Percentiles rank a stretch among this genome's conserved stretches.
Conservation (phyloP, 352 stramenopile species). For the Globisporangium spinosum region DNA sequence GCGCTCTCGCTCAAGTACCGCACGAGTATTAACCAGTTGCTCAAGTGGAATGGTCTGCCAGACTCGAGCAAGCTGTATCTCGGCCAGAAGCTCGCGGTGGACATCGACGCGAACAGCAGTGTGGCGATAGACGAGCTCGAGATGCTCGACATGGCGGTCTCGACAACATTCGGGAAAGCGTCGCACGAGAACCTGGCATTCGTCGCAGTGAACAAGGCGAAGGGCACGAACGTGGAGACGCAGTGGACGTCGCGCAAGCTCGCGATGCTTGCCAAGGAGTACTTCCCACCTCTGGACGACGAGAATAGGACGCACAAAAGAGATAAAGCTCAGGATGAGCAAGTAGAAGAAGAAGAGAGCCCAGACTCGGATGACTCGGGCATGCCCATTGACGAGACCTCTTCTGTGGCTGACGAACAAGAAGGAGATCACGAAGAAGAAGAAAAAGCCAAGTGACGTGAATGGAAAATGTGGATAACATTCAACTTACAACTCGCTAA, state of each 20-base stretch:
- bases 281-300: slow-evolving; percentile 46
- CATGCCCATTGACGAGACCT: slow-evolving; percentile 22
- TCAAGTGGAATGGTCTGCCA: slow-evolving; percentile 64
- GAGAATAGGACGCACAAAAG: slow-evolving; percentile 19
- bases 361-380: slow-evolving; percentile 21
- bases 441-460: slow-evolving; percentile 4
- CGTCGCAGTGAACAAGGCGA: slow-evolving; percentile 48
- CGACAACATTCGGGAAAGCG: slow-evolving; percentile 48
- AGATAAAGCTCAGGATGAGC: slow-evolving; percentile 5
- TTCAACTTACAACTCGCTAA: slow-evolving; percentile 2
- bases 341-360: slow-evolving; percentile 26
- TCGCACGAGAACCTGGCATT: slow-evolving; percentile 67
- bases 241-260: slow-evolving; percentile 58
- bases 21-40: slow-evolving; percentile 60
- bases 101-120: slow-evolving; percentile 37
- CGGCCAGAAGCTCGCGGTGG: slow-evolving; percentile 72
- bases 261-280: slow-evolving; percentile 58
- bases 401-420: slow-evolving; percentile 8
- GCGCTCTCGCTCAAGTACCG: slow-evolving; percentile 78
- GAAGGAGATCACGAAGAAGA: slow-evolving; percentile 15
- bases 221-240: slow-evolving; percentile 47
- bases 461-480: slow-evolving; percentile 2
- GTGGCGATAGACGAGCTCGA: slow-evolving; percentile 53
- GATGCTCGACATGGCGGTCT: slow-evolving; percentile 46
- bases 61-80: slow-evolving; percentile 73